Evolutionary conservation across 495 filamentous ascomycete genomes (phyloP).

Genomic region (Xylaria bambusicola): DNA sequence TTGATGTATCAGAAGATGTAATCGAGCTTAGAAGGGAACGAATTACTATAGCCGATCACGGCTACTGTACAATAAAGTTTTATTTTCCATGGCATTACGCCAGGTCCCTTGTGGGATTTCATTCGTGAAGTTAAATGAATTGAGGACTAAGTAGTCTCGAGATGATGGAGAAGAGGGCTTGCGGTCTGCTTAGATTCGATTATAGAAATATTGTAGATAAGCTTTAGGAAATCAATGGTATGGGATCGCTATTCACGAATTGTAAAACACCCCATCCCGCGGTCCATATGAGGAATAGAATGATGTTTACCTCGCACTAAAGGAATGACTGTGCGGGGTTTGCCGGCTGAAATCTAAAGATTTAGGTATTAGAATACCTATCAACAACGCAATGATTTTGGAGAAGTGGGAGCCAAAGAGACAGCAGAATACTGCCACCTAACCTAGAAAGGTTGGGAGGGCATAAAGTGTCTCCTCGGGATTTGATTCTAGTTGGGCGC

Average conservation of each 20-base stretch:
- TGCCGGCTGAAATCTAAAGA: too few species aligned
- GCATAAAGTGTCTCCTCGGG: slow-evolving; percentile 1
- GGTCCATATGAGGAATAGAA: too few species aligned
- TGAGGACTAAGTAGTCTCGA: not conserved
- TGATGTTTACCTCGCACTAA: too few species aligned
- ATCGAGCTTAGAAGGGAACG: not conserved
- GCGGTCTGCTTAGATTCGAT: not conserved
- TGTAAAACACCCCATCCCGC: too few species aligned
- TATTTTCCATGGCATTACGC: not conserved
- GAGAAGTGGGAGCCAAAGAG: too few species aligned
- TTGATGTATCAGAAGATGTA: not conserved
- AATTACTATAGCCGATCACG: not conserved
- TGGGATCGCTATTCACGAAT: too few species aligned
- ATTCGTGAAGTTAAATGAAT: not conserved
- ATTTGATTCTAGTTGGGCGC: slow-evolving; percentile 12
- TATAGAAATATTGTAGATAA: not conserved
- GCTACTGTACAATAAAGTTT: slow-evolving; percentile 10
- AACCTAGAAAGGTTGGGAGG: too few species aligned
- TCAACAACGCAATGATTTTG: too few species aligned
- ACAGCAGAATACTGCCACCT: too few species aligned
- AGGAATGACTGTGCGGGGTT: too few species aligned
- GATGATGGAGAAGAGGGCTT: not conserved
- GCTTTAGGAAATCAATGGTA: too few species aligned
- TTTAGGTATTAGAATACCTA: too few species aligned
- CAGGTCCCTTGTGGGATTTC: not conserved